These are phyloP conservation scores for Pezicula carpinea DNA, from an alignment of 2,329 filamentous ascomycete genomes.

Conservation along the genomic window DNA sequence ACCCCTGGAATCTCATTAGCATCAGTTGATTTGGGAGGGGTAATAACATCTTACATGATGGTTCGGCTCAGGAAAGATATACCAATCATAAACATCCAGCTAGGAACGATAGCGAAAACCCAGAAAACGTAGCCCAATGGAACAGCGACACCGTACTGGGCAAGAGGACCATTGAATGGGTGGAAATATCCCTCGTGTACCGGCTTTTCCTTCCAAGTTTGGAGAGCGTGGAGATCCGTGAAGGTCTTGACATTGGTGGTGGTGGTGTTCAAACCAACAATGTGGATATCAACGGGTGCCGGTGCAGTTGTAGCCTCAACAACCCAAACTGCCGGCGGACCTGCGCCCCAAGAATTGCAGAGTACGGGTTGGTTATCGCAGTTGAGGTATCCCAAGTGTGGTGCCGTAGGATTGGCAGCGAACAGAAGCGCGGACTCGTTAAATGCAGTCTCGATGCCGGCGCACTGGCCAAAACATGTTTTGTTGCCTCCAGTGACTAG, in stretches of 20 bases:
- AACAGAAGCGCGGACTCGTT: constrained; percentile 63
- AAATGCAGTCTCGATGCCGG: constrained; percentile 57
- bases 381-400: constrained; percentile 65
- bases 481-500: constrained; percentile 72
- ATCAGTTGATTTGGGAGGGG: constrained; percentile 11
- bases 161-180: constrained; percentile 66
- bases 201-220: constrained; percentile 41
- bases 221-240: constrained; percentile 51
- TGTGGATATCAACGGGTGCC: constrained; percentile 58
- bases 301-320: constrained; percentile 63
- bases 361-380: constrained; percentile 72
- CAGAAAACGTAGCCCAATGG: constrained; percentile 66
- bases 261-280: constrained; percentile 64
- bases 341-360: constrained; percentile 68
- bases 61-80: constrained; percentile 69
- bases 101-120: constrained; percentile 60
- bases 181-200: constrained; percentile 67
- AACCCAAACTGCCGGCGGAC: constrained; percentile 61
- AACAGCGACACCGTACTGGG: constrained; percentile 55
- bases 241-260: constrained; percentile 62
- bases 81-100: constrained; percentile 75
- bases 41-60: constrained; percentile 62
- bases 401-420: constrained; percentile 53
- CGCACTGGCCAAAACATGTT: constrained; percentile 67
- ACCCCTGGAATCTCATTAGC: constrained; percentile 18